These are phyloP conservation scores for Gracilaria gracilis DNA, from an alignment of 23 red algal species.

Conservation along the genomic window DNA sequence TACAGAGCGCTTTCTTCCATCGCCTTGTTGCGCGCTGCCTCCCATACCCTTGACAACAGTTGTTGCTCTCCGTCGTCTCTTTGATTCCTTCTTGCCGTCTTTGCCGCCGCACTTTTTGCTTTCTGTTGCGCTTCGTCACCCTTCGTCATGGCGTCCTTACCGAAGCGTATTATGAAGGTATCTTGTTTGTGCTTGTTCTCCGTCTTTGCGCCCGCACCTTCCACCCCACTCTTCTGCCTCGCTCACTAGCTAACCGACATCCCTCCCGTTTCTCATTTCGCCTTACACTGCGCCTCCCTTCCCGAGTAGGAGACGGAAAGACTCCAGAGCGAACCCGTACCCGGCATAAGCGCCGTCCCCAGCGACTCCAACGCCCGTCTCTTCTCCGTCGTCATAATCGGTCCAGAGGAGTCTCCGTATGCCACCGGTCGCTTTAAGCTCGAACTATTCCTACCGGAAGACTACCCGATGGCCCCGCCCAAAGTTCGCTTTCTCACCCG, in stretches of 20 bases:
- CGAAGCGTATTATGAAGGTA: slow-evolving; percentile 72
- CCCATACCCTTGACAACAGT: too few relatives aligned
- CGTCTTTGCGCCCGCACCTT: neutral
- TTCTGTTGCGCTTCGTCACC: neutral
- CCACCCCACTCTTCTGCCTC: too few relatives aligned
- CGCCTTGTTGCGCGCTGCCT: too few relatives aligned
- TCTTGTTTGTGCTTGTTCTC: neutral
- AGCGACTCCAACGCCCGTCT: slow-evolving; percentile 95
- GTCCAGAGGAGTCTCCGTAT: slow-evolving; percentile 95
- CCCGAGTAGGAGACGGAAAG: slow-evolving; percentile 82
- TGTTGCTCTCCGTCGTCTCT: too few relatives aligned
- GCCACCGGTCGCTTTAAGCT: slow-evolving; percentile 84
- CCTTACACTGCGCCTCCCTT: neutral
- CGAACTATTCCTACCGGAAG: slow-evolving; percentile 96
- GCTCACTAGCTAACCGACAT: neutral
- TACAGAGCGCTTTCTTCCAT: too few relatives aligned
- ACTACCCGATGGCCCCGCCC: slow-evolving; percentile 96
- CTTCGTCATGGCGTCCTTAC: slow-evolving; percentile 39
- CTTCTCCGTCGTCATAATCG: slow-evolving; percentile 92
- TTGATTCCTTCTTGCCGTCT: too few relatives aligned
- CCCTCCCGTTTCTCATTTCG: neutral
- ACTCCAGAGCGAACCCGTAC: slow-evolving; percentile 79
- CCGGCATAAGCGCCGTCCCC: slow-evolving; percentile 89
- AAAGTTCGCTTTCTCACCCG: slow-evolving; percentile 95
- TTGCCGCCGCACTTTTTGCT: neutral